Percentiles rank a stretch among this genome's conserved stretches.
Evolutionary conservation across 139 green algal species (phyloP).

Genomic region (Chlorella sp.): DNA sequence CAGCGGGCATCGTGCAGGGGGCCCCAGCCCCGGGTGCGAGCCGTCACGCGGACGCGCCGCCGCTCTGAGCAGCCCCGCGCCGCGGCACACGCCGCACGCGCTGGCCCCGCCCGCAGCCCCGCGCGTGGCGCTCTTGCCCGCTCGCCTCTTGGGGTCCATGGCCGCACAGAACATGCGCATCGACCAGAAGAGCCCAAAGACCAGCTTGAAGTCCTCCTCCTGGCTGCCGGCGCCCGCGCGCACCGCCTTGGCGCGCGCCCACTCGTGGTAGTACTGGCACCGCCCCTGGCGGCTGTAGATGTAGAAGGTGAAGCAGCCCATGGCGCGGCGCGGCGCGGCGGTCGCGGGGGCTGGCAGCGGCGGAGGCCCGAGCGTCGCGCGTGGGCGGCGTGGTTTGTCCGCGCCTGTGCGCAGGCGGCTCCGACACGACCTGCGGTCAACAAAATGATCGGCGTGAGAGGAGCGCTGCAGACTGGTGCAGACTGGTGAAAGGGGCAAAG

Average conservation of each 20-base stretch:
- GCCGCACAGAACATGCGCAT: slow-evolving; percentile 84
- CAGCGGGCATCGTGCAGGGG: too few relatives aligned
- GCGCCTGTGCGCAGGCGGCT: too few relatives aligned
- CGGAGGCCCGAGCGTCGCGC: too few relatives aligned
- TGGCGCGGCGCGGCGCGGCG: slow-evolving; percentile 21
- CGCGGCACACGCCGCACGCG: too few relatives aligned
- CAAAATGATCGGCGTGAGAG: too few relatives aligned
- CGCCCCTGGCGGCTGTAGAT: slow-evolving; percentile 82
- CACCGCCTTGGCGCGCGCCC: slow-evolving; percentile 77
- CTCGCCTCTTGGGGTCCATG: slow-evolving; percentile 81
- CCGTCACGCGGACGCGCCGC: too few relatives aligned
- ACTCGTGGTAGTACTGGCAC: slow-evolving; percentile 92
- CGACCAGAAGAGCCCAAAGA: slow-evolving; percentile 96
- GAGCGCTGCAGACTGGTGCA: too few relatives aligned
- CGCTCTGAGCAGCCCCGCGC: too few relatives aligned
- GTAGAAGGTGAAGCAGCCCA: slow-evolving; percentile 79
- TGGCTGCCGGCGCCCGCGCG: slow-evolving; percentile 68
- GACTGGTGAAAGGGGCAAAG: too few relatives aligned
- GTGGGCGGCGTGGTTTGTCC: too few relatives aligned
- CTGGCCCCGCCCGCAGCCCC: not conserved
- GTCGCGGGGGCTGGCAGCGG: not conserved
- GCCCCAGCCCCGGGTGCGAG: too few relatives aligned
- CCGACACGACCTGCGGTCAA: too few relatives aligned
- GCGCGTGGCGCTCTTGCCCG: not conserved
- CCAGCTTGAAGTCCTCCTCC: slow-evolving; percentile 91